Percentiles rank a stretch among this genome's conserved stretches.
Evolutionary conservation across 2,329 filamentous ascomycete genomes (phyloP).

Genomic region (Metarhizium brunneum): DNA sequence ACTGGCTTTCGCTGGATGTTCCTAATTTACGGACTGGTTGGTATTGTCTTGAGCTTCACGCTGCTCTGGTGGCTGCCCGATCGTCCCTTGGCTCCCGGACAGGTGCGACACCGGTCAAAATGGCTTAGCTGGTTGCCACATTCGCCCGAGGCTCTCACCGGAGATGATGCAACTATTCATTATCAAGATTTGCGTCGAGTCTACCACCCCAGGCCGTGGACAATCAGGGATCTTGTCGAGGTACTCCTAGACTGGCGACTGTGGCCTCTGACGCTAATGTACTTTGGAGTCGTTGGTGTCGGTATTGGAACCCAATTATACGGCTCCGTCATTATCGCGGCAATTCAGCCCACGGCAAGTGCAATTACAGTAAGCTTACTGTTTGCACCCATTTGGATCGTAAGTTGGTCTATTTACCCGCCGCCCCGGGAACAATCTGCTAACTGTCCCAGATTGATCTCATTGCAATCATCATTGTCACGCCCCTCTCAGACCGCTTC

Average conservation of each 20-base stretch:
- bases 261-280: slow-evolving; percentile 83
- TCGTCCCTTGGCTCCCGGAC: slow-evolving; percentile 65
- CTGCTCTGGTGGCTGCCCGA: slow-evolving; percentile 90
- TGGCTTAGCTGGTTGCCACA: slow-evolving; percentile 58
- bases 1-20: slow-evolving; percentile 93
- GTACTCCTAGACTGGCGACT: slow-evolving; percentile 80
- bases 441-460: slow-evolving; percentile 61
- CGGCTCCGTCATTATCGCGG: slow-evolving; percentile 74
- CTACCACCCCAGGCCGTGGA: slow-evolving; percentile 70
- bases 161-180: slow-evolving; percentile 71
- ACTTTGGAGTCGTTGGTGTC: slow-evolving; percentile 88
- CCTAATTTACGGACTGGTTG: slow-evolving; percentile 71
- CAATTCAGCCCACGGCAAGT: slow-evolving; percentile 65
- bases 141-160: slow-evolving; percentile 61
- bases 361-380: slow-evolving; percentile 71
- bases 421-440: neutral
- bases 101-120: slow-evolving; percentile 39
- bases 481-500: slow-evolving; percentile 80
- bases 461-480: slow-evolving; percentile 76
- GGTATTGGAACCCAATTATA: slow-evolving; percentile 87
- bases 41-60: slow-evolving; percentile 58
- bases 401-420: slow-evolving; percentile 32
- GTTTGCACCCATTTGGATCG: slow-evolving; percentile 87
- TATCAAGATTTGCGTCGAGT: slow-evolving; percentile 75
- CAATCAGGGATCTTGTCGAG: slow-evolving; percentile 54